Conservation (phyloP, 2,329 filamentous ascomycete genomes). For the Verticillium tricorpus region DNA sequence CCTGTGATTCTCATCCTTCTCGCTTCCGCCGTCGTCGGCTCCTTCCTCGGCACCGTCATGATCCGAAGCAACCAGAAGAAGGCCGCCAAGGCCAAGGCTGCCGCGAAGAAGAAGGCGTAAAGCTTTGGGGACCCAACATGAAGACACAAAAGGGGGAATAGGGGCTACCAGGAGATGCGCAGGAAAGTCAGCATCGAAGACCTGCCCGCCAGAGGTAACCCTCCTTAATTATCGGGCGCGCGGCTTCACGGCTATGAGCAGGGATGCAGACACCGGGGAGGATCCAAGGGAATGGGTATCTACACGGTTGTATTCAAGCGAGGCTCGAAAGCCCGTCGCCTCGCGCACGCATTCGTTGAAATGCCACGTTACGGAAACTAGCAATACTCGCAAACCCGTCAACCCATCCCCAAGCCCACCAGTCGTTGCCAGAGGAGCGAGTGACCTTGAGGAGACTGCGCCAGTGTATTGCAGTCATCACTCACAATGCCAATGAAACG, state of each 20-base stretch:
- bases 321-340: neutral
- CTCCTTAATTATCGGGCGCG: neutral
- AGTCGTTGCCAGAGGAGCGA: neutral
- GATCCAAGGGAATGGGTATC: neutral
- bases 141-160: neutral
- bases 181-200: neutral
- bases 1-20: slow-evolving; percentile 94
- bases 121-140: neutral
- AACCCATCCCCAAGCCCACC: slow-evolving; percentile 2
- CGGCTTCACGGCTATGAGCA: neutral
- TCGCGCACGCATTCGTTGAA: neutral
- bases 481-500: neutral
- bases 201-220: neutral
- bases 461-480: neutral
- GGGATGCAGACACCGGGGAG: neutral
- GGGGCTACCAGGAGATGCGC: neutral
- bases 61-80: slow-evolving; percentile 98
- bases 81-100: slow-evolving; percentile 85
- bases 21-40: slow-evolving; percentile 88
- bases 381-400: slow-evolving; percentile 3
- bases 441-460: neutral
- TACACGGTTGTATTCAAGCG: slow-evolving; percentile 3
- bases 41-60: slow-evolving; percentile 96
- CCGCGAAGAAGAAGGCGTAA: slow-evolving; percentile 80
- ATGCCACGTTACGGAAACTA: slow-evolving; percentile 1